These are phyloP conservation scores for Melastoma malabathricum DNA, from an alignment of 345 rosid species.

Conservation along the genomic window DNA sequence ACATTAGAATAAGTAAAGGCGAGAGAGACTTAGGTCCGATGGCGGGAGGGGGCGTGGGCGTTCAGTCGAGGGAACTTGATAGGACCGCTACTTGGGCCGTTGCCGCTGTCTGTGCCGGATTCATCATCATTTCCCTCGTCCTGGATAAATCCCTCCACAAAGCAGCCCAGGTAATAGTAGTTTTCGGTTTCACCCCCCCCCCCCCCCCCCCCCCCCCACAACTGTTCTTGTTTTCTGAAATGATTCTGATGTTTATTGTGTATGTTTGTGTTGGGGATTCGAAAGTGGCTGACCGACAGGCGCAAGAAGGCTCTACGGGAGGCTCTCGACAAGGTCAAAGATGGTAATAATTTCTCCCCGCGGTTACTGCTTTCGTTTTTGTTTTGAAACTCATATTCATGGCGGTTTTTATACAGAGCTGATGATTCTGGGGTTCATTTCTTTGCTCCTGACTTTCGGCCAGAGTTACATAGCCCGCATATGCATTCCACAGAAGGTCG, in stretches of 20 bases:
- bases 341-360: conserved; percentile 28
- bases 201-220: no score
- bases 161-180: conserved; percentile 35
- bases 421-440: conserved; percentile 91
- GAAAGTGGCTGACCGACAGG: conserved; percentile 58
- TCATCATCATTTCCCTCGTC: conserved; percentile 59
- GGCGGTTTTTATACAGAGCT: conserved; percentile 42
- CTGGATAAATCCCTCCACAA: conserved; percentile 66
- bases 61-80: conserved; percentile 35
- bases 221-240: not conserved
- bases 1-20: not conserved
- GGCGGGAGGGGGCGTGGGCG: conserved; percentile 10
- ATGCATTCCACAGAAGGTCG: conserved; percentile 49
- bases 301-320: conserved; percentile 76
- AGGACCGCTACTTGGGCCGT: conserved; percentile 99
- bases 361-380: no score
- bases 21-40: not conserved
- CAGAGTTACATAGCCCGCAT: conserved; percentile 44
- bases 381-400: not conserved
- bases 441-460: conserved; percentile 69
- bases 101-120: conserved; percentile 59
- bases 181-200: not conserved
- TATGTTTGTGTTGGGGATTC: no score
- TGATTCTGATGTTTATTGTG: not conserved
- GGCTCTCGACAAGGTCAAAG: conserved; percentile 79